Conservation (phyloP, 1,284 basidiomycete genomes). For the Austroboletus niveus region DNA sequence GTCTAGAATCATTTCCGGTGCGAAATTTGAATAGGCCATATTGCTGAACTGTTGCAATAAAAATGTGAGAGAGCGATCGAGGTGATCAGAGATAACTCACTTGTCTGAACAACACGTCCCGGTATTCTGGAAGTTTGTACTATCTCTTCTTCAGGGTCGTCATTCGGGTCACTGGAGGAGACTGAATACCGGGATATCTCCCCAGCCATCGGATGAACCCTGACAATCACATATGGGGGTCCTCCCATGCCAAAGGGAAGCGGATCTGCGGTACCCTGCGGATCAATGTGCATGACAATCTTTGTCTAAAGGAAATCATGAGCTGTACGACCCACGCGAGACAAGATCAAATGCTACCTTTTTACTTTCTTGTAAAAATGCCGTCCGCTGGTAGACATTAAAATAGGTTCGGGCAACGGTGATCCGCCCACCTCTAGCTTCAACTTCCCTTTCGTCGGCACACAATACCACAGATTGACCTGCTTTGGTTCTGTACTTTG, state of each 20-base stretch:
- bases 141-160: slow-evolving; percentile 77
- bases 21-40: slow-evolving; percentile 84
- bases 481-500: slow-evolving; percentile 66
- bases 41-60: slow-evolving; percentile 63
- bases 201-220: slow-evolving; percentile 78
- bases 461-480: slow-evolving; percentile 67
- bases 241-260: slow-evolving; percentile 68
- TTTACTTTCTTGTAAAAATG: slow-evolving; percentile 69
- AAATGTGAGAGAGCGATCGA: slow-evolving; percentile 5
- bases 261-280: slow-evolving; percentile 67
- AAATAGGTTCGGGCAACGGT: slow-evolving; percentile 79
- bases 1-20: slow-evolving; percentile 70
- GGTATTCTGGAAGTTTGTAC: slow-evolving; percentile 76
- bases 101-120: slow-evolving; percentile 73
- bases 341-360: slow-evolving; percentile 53
- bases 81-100: slow-evolving; percentile 43
- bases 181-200: slow-evolving; percentile 77
- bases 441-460: slow-evolving; percentile 73
- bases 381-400: slow-evolving; percentile 79
- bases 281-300: slow-evolving; percentile 81
- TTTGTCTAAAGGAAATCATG: slow-evolving; percentile 60
- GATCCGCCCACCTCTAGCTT: slow-evolving; percentile 55
- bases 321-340: slow-evolving; percentile 1
- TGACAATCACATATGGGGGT: slow-evolving; percentile 71
- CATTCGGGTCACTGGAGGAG: slow-evolving; percentile 66